These are phyloP conservation scores for Otatea glauca DNA, from an alignment of 176 grass and related monocot genomes.

Conservation along the genomic window DNA sequence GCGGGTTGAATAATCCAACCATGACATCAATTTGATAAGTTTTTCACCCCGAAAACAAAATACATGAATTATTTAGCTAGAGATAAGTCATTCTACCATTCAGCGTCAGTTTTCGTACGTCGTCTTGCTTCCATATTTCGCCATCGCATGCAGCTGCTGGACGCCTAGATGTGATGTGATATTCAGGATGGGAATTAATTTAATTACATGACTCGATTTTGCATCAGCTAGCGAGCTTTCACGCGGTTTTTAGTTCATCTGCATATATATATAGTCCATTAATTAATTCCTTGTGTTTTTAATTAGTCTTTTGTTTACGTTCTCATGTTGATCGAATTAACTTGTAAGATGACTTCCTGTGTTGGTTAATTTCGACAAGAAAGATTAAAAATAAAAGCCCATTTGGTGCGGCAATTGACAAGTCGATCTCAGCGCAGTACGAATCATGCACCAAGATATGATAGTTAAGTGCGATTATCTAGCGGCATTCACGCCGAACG, in stretches of 20 bases:
- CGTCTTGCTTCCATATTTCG: background rate
- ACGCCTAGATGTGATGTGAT: background rate
- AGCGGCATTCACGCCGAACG: background rate
- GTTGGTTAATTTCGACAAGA: too few relatives aligned
- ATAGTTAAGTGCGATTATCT: background rate
- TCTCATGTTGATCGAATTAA: background rate
- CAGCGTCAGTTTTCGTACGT: background rate
- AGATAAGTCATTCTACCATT: background rate
- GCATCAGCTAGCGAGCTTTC: background rate
- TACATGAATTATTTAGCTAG: too few relatives aligned
- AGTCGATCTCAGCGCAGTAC: background rate
- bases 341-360: background rate
- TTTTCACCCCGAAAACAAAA: background rate
- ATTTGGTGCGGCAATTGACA: background rate
- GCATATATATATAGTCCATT: background rate
- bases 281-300: background rate
- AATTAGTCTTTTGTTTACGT: background rate
- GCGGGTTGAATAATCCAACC: background rate
- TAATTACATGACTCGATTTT: too few relatives aligned
- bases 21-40: background rate
- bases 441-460: background rate
- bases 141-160: background rate
- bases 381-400: too few relatives aligned
- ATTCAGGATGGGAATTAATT: background rate
- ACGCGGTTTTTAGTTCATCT: background rate